Percentiles rank a stretch among this genome's conserved stretches.
Conservation (phyloP, 257 asterid genomes). For the Jasminum sambac region DNA sequence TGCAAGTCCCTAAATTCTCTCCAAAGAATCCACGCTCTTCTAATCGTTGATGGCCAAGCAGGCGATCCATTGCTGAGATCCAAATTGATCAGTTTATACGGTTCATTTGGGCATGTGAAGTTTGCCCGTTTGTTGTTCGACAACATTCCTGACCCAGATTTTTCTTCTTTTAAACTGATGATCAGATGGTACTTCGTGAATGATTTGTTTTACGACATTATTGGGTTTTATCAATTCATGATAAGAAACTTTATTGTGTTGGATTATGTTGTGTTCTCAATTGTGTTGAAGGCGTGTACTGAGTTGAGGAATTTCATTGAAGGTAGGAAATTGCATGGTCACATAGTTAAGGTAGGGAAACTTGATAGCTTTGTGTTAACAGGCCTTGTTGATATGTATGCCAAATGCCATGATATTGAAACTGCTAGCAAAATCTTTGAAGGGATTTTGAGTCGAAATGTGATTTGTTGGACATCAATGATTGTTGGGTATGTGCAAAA, state of each 20-base stretch:
- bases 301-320: constrained; percentile 47
- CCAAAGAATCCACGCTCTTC: constrained; percentile 46
- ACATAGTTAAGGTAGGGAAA: constrained; percentile 45
- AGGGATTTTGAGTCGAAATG: constrained; percentile 45
- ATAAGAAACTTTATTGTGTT: constrained; percentile 34
- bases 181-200: constrained; percentile 68
- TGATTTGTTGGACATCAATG: constrained; percentile 81
- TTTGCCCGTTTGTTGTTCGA: constrained; percentile 61
- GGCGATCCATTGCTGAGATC: constrained; percentile 29
- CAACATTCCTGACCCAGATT: constrained; percentile 53
- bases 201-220: constrained; percentile 36
- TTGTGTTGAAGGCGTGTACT: constrained; percentile 60
- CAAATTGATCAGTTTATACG: constrained; percentile 47
- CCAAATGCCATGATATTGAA: constrained; percentile 57
- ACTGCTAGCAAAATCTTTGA: constrained; percentile 48
- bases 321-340: constrained; percentile 57
- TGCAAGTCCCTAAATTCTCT: constrained; percentile 48
- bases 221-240: constrained; percentile 40
- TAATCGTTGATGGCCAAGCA: constrained; percentile 44
- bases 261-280: constrained; percentile 53
- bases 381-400: constrained; percentile 72
- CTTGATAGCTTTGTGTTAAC: constrained; percentile 60
- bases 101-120: constrained; percentile 37
- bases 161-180: constrained; percentile 50
- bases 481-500: constrained; percentile 62